Conservation (phyloP, 164 flowering plant genomes). For the Annona cherimola region DNA sequence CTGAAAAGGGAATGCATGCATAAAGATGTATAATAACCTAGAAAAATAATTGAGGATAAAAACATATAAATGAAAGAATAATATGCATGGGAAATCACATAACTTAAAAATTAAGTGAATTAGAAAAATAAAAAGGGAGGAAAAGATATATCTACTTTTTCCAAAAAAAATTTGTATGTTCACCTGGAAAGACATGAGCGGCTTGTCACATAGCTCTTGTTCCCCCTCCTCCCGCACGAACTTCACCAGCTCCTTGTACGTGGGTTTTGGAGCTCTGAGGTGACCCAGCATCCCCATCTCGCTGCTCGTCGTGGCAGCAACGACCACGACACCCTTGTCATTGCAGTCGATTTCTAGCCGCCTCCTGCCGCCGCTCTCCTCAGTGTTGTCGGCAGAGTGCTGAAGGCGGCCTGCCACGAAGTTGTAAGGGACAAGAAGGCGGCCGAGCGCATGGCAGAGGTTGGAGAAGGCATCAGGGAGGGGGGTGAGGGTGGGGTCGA, state of each 20-base stretch:
- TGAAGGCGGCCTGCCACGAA: slow-evolving; percentile 23
- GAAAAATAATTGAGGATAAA: no score
- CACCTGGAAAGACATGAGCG: slow-evolving; percentile 23
- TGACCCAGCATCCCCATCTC: slow-evolving; percentile 19
- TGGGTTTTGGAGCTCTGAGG: slow-evolving; percentile 18
- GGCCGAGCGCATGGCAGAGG: slow-evolving; percentile 4
- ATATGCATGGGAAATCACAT: background rate
- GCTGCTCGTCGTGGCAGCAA: slow-evolving; percentile 12
- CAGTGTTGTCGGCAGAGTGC: background rate
- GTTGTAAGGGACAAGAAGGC: slow-evolving; percentile 20
- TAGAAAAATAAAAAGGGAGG: background rate
- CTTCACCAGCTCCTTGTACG: slow-evolving; percentile 15
- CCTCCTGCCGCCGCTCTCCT: no score
- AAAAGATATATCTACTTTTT: background rate
- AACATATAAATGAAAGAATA: background rate
- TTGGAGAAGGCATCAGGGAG: slow-evolving; percentile 9
- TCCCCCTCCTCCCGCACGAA: slow-evolving; percentile 16
- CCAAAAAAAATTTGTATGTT: background rate
- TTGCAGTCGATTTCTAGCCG: slow-evolving; percentile 26
- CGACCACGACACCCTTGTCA: slow-evolving; percentile 25
- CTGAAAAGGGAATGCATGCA: no score
- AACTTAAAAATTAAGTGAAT: background rate
- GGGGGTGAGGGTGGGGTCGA: slow-evolving; percentile 8
- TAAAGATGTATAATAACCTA: no score
- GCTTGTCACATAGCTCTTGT: slow-evolving; percentile 19